Evolutionary conservation across 306 rosid species (phyloP).

Genomic region (Cucurbita moschata): DNA sequence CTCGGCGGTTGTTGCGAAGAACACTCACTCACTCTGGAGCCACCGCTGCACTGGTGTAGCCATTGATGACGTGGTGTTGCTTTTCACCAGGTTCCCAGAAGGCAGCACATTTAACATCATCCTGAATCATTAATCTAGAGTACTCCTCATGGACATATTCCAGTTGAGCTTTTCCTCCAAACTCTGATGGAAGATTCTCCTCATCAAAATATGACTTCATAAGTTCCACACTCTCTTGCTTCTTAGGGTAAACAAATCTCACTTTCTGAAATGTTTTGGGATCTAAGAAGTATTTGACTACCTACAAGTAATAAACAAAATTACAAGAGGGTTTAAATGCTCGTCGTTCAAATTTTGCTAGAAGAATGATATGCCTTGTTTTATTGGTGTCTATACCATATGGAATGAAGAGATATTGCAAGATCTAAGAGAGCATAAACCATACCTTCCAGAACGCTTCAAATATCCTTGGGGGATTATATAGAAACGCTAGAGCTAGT

Average conservation of each 20-base stretch:
- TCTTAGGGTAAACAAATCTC: conserved; percentile 67
- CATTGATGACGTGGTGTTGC: conserved; percentile 19
- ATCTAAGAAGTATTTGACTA: conserved; percentile 78
- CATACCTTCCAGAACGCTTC: conserved; percentile 39
- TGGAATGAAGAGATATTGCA: background rate
- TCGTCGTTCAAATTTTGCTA: background rate
- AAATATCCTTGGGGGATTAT: conserved; percentile 34
- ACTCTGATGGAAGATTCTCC: conserved; percentile 68
- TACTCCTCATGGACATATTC: conserved; percentile 62
- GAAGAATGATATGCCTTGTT: background rate
- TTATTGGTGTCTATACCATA: background rate
- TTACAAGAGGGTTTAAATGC: background rate
- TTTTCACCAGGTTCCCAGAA: conserved; percentile 42
- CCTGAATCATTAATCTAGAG: conserved; percentile 53
- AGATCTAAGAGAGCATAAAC: background rate
- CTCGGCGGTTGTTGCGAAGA: background rate
- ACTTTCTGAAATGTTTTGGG: conserved; percentile 76
- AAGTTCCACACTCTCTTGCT: conserved; percentile 68
- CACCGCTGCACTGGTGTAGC: conserved; percentile 32
- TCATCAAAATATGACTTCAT: conserved; percentile 68
- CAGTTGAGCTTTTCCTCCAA: conserved; percentile 64
- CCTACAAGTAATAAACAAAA: conserved; percentile 24
- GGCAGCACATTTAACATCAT: conserved; percentile 52
- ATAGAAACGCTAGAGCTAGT: conserved; percentile 30
- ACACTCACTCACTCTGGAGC: conserved; percentile 19